Base-by-base conservation (phyloP, 441 rosid species). In the Corymbia calophylla region DNA sequence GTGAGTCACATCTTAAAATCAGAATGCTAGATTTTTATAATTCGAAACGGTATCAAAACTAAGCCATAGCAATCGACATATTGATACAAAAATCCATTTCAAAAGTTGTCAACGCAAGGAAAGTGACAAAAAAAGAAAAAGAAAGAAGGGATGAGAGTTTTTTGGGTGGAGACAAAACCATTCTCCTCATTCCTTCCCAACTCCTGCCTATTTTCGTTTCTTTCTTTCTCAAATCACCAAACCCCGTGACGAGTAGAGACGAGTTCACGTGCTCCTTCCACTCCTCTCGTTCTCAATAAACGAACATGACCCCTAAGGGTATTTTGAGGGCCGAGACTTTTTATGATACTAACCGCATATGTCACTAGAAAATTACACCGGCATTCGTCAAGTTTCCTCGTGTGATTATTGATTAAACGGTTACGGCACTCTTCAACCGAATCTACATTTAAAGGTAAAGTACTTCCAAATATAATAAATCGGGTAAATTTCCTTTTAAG, bases 21-120 rank as follows among this genome's bases (percentile, higher is more conserved):
- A 1, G 25, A 58, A 58, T 25, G n/a, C 17, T 29, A 5, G 5
- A 0, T 25, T 10, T 58, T 58, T 58, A 25, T 58, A 29, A 58
- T 25, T 58, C 5, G n/a, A 14, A 58, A 58, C 14, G 11, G 9
- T 58, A 5, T 25, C 0, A 58, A 25, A 58, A 23, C 25, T 25
- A 5, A 0, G 14, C 3, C n/a, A 58, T 58, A 9, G 14, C 6
- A 58, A 0, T 58, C 5, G 25, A 58, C n/a, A 23, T 29, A 25
- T 25, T 58, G 14, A 58, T 25, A 14, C 1, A 58, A 58, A 39
- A 25, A 58, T 58, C 25, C 64, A 58, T 25, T 58, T 58, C 64
- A 25, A 39, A 39, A 39, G 44, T 39, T 39, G 44, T 39, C 44
- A 39, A 39, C 44, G 44, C 4, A 39, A 39, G 44, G 44, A 39